These are phyloP conservation scores for Apiotrichum sp. DNA, from an alignment of 1,284 basidiomycete genomes.

Conservation along the genomic window DNA sequence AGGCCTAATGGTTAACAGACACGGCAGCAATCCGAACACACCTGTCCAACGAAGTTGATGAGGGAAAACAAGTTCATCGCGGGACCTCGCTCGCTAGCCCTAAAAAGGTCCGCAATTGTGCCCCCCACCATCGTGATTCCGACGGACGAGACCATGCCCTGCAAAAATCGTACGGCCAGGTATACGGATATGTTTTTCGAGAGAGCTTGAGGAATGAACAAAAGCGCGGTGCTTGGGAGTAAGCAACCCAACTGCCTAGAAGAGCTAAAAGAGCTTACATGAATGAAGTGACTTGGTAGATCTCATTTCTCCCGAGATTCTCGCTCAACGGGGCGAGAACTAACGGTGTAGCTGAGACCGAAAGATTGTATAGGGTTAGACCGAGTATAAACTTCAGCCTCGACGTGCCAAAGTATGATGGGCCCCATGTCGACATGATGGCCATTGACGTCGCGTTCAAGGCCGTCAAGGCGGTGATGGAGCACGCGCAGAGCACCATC, in stretches of 20 bases:
- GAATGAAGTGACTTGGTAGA: constrained; percentile 37
- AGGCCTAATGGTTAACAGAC: neutral
- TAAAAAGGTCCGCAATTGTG: constrained; percentile 44
- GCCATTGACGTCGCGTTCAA: constrained; percentile 26
- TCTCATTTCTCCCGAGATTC: constrained; percentile 34
- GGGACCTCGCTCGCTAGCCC: constrained; percentile 41
- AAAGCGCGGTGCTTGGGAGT: constrained; percentile 18
- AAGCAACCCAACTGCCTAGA: no score
- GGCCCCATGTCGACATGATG: constrained; percentile 26
- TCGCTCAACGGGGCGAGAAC: constrained; percentile 42
- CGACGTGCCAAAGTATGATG: constrained; percentile 25
- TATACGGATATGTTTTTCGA: constrained; percentile 34
- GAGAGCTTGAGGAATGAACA: constrained; percentile 43
- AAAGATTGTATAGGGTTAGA: constrained; percentile 28
- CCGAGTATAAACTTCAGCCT: constrained; percentile 22
- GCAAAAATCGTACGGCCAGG: constrained; percentile 40
- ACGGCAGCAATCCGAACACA: neutral
- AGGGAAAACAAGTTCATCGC: constrained; percentile 48
- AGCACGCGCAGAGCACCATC: constrained; percentile 21
- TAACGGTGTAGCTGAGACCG: constrained; percentile 37
- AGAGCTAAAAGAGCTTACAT: constrained; percentile 26
- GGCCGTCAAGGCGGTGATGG: constrained; percentile 27
- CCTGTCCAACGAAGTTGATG: constrained; percentile 43
- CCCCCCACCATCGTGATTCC: constrained; percentile 44
- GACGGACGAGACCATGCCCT: constrained; percentile 34